A percentile compares a stretch with the other conserved stretches of the same genome.
Conservation (phyloP, 768 basidiomycete species). For the Ramaria rubella region DNA sequence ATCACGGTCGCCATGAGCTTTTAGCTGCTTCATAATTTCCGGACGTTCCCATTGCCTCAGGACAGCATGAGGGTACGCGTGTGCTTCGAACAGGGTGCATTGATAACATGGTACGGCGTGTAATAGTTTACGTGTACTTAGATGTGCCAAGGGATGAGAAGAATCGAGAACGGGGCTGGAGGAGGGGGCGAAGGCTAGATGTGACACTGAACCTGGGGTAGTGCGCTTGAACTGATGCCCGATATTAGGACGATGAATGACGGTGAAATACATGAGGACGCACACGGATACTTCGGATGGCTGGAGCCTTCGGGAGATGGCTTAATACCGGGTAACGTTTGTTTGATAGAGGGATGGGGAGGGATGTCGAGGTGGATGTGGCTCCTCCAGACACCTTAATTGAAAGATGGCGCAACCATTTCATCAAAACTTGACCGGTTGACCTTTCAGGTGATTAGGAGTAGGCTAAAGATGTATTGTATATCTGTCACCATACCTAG, state of each 20-base stretch:
- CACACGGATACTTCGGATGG: background rate
- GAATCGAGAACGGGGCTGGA: background rate
- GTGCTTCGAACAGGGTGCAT: background rate
- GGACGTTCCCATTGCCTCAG: background rate
- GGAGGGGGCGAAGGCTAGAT: background rate
- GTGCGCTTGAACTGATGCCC: constrained; percentile 7
- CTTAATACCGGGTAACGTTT: background rate
- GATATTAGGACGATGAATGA: background rate
- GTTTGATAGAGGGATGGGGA: background rate
- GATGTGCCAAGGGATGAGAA: background rate
- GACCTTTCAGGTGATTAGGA: too few relatives aligned
- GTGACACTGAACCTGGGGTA: background rate
- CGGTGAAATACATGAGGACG: background rate
- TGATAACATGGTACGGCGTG: constrained; percentile 2
- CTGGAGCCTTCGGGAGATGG: background rate
- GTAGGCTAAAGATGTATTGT: too few relatives aligned
- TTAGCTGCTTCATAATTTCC: background rate
- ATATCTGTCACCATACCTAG: too few relatives aligned
- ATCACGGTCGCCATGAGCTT: background rate
- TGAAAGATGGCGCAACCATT: too few relatives aligned
- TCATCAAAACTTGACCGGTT: too few relatives aligned
- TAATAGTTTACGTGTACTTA: background rate
- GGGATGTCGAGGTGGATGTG: background rate
- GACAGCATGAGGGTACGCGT: constrained; percentile 7
- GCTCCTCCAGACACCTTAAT: too few relatives aligned